These are phyloP conservation scores for Phlebopus sp. DNA, from an alignment of 1,284 basidiomycete genomes.

Conservation along the genomic window DNA sequence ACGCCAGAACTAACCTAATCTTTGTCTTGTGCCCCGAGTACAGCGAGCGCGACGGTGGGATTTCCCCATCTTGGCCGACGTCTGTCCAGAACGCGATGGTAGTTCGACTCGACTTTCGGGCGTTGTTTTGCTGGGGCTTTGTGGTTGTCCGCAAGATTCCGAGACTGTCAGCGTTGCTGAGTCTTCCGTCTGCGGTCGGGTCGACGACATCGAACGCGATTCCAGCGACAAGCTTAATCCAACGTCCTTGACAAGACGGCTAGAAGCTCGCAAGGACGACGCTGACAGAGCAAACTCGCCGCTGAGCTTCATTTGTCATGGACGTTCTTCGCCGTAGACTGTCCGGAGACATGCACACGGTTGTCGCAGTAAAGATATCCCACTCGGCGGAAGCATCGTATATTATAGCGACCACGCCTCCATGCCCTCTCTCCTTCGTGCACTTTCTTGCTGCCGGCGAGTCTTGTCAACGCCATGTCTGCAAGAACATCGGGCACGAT, in stretches of 20 bases:
- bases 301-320: neutral
- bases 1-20: neutral
- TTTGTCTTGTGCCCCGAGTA: neutral
- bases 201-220: too few species aligned
- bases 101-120: too few species aligned
- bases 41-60: neutral
- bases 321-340: neutral
- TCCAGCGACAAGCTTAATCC: too few species aligned
- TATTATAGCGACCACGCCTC: neutral
- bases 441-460: neutral
- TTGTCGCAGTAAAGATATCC: neutral
- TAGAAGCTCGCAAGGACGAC: too few species aligned
- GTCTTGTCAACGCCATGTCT: constrained; percentile 1
- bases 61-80: neutral
- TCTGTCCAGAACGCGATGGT: too few species aligned
- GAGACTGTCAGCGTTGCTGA: neutral
- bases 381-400: neutral
- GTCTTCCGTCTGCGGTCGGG: neutral
- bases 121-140: too few species aligned
- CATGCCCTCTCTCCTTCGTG: neutral
- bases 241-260: too few species aligned
- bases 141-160: neutral
- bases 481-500: constrained; percentile 6
- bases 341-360: neutral
- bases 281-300: neutral